Evolutionary conservation across 495 filamentous ascomycete genomes (phyloP).

Genomic region (Penicillium desertorum): DNA sequence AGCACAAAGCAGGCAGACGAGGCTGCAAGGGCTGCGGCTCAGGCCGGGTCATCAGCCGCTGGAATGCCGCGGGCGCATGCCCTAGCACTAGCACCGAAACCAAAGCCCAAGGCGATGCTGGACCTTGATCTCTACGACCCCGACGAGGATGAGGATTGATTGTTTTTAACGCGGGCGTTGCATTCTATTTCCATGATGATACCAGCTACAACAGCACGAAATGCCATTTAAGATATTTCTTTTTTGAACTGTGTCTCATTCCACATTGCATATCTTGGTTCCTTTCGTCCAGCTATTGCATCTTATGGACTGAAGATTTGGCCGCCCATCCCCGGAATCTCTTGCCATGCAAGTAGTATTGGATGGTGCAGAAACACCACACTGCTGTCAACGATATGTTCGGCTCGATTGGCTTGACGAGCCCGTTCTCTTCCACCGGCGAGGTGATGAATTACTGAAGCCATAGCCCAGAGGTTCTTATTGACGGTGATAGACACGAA

Average conservation of each 20-base stretch:
- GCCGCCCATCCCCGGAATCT: conserved; percentile 54
- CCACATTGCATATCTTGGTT: neutral
- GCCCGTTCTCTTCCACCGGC: conserved; percentile 38
- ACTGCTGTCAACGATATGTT: conserved; percentile 54
- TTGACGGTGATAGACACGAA: conserved; percentile 61
- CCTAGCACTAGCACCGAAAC: conserved; percentile 33
- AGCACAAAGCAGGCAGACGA: conserved; percentile 32
- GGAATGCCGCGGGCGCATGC: conserved; percentile 19
- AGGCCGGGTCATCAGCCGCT: conserved; percentile 35
- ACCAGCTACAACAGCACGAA: conserved; percentile 16
- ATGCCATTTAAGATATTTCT: neutral
- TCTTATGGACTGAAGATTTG: conserved; percentile 53
- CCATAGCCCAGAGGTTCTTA: conserved; percentile 61
- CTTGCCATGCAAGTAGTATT: conserved; percentile 60
- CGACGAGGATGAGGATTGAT: conserved; percentile 46
- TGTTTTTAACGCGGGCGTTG: conserved; percentile 12
- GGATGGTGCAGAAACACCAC: conserved; percentile 53
- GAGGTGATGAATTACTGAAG: conserved; percentile 48
- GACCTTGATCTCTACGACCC: conserved; percentile 50
- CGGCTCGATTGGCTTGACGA: conserved; percentile 50
- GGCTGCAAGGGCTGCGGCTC: conserved; percentile 38
- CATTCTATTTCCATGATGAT: conserved; percentile 21
- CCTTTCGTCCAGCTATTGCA: conserved; percentile 32
- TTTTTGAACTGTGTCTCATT: neutral
- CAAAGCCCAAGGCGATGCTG: conserved; percentile 41